Conservation (phyloP, 2,329 filamentous ascomycete species). For the Gliomastix tumulicola region DNA sequence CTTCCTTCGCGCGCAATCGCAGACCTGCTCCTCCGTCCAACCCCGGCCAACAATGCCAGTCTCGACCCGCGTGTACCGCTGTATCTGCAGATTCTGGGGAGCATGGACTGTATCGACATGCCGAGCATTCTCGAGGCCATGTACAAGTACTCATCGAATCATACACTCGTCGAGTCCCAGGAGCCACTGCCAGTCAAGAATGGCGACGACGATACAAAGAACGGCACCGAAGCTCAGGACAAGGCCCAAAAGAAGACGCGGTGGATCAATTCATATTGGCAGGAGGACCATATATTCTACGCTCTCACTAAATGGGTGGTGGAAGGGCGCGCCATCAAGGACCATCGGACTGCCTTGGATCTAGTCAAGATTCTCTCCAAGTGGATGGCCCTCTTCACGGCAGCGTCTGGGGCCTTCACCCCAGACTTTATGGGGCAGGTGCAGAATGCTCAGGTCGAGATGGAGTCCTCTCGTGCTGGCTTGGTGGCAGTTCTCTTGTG, state of each 20-base stretch:
- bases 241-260: conserved; percentile 15
- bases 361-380: conserved; percentile 42
- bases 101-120: conserved; percentile 43
- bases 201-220: not conserved
- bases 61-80: conserved; percentile 52
- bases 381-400: conserved; percentile 53
- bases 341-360: conserved; percentile 38
- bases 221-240: not conserved
- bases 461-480: conserved; percentile 53
- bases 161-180: conserved; percentile 21
- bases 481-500: conserved; percentile 57
- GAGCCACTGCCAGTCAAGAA: conserved; percentile 6
- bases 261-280: conserved; percentile 51
- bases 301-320: conserved; percentile 84
- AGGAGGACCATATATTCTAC: conserved; percentile 91
- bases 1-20: conserved; percentile 44
- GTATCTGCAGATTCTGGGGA: conserved; percentile 51
- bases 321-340: conserved; percentile 39
- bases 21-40: conserved; percentile 52
- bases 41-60: conserved; percentile 34
- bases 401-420: conserved; percentile 39
- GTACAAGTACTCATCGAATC: conserved; percentile 49
- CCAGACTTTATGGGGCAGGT: conserved; percentile 36
- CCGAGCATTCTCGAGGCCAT: conserved; percentile 48
- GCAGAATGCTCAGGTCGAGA: conserved; percentile 40